Evolutionary conservation across 164 flowering plant species (phyloP).

Genomic region (Annona squamosa): DNA sequence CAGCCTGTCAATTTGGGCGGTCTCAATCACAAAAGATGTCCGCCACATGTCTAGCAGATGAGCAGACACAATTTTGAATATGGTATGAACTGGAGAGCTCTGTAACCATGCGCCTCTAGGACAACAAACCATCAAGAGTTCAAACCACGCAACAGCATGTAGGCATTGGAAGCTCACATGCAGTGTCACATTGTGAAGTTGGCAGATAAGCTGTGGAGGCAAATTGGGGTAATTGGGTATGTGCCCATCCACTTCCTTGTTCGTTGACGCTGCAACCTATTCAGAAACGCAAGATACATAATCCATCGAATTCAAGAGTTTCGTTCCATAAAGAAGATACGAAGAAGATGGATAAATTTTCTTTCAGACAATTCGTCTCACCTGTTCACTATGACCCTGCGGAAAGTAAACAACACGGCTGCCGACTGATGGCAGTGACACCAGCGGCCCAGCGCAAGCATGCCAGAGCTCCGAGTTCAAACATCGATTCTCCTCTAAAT

Average conservation of each 20-base stretch:
- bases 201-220: constrained; percentile 78
- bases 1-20: background rate
- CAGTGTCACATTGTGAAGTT: constrained; percentile 83
- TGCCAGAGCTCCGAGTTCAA: constrained; percentile 94
- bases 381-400: constrained; percentile 96
- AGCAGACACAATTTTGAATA: background rate
- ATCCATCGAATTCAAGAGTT: background rate
- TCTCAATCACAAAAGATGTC: background rate
- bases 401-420: constrained; percentile 81
- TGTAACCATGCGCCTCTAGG: background rate
- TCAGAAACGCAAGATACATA: background rate
- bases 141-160: background rate
- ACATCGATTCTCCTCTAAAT: constrained; percentile 63
- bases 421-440: constrained; percentile 68
- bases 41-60: background rate
- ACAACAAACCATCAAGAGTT: background rate
- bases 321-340: background rate
- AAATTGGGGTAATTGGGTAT: constrained; percentile 81
- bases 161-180: constrained; percentile 48
- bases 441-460: constrained; percentile 93
- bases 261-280: constrained; percentile 78
- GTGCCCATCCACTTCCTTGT: constrained; percentile 71
- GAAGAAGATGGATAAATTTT: background rate
- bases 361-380: constrained; percentile 7
- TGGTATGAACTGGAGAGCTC: background rate